A percentile compares a stretch with the other conserved stretches of the same genome.
Evolutionary conservation across 108 stramenopile species (phyloP).

Genomic region (Bacterosira constricta): DNA sequence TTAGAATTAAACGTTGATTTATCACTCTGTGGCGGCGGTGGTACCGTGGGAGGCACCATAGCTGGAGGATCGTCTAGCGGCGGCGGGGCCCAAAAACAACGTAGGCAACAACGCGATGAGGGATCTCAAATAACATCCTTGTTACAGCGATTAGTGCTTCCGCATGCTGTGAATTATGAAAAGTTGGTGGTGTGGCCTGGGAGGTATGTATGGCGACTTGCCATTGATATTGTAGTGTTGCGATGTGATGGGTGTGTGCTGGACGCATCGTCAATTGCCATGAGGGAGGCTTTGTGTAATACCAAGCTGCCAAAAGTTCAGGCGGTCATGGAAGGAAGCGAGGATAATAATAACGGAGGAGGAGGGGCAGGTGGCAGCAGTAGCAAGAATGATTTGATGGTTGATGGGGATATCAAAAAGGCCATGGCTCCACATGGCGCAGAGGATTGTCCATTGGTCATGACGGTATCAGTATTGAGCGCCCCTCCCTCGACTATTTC

Average conservation of each 20-base stretch:
- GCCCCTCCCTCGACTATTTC: slow-evolving; percentile 13
- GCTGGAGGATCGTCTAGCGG: neutral
- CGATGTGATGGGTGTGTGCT: slow-evolving; percentile 62
- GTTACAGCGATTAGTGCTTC: slow-evolving; percentile 54
- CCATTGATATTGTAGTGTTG: slow-evolving; percentile 66
- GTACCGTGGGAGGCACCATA: neutral
- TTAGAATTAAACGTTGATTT: slow-evolving; percentile 67
- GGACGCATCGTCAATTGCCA: slow-evolving; percentile 63
- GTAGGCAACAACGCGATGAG: slow-evolving; percentile 21
- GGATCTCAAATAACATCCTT: slow-evolving; percentile 55
- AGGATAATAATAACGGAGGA: neutral
- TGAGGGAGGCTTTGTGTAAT: slow-evolving; percentile 54
- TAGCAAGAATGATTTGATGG: slow-evolving; percentile 45
- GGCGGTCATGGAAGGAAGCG: slow-evolving; percentile 15
- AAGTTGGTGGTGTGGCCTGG: slow-evolving; percentile 59
- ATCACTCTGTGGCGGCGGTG: slow-evolving; percentile 34
- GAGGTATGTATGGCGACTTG: slow-evolving; percentile 67
- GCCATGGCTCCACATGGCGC: slow-evolving; percentile 52
- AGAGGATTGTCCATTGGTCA: slow-evolving; percentile 58
- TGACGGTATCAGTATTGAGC: slow-evolving; percentile 59
- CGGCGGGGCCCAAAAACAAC: neutral
- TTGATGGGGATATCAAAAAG: slow-evolving; percentile 57
- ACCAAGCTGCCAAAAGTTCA: slow-evolving; percentile 57
- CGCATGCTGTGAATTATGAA: slow-evolving; percentile 53
- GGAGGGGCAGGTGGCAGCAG: neutral